Base-by-base conservation (phyloP, 176 grass and related monocot species). In the sorghum (Sorghum bicolor) region DNA sequence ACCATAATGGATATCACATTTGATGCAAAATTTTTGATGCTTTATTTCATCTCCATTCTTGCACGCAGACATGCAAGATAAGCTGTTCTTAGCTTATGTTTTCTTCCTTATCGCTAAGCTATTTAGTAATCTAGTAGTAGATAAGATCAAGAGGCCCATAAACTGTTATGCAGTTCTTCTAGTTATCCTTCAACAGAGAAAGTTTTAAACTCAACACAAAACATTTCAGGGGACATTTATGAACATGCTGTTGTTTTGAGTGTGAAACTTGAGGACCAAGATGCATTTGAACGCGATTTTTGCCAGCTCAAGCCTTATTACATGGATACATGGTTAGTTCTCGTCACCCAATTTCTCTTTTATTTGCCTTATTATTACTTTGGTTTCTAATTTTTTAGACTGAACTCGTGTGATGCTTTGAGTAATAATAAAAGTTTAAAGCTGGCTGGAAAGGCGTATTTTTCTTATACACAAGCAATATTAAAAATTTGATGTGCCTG, bases 241-340 rank as follows among this genome's bases (percentile, higher is more conserved):
- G 96, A 99, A 50, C 96, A 96, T 84, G 93, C 91, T 4, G 89
- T 99, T 78, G 65, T 96, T 73, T 77, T 99, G 80, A 99, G 96
- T 81, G 93, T 96, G 81, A 96, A 99, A 78, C 93, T 89, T 72
- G 96, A 99, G 92, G 93, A 99, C 30, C 93, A 99, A 86, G 91
- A 96, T 88, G 87, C 96, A 2, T 99, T 99, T 79, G 96, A 99
- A 70, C 93, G 96, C 8, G 93, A 99, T 84, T 99, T 99, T 78
- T 95, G 92, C 74, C 96, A 96, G 67, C 91, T 99, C 38, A 96
- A 99, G 58, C 96, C 93, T 53, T 99, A 96, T 70, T 99, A 99
- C 73, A 89, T 91, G 74, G 96, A 99, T 60, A 90, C 96, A 71
- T 89, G 93, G 96, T 96, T 88, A 77, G 77, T 69, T 38, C 44